Evolutionary conservation across 768 basidiomycete species (phyloP).

Genomic region (Suillus brevipes): DNA sequence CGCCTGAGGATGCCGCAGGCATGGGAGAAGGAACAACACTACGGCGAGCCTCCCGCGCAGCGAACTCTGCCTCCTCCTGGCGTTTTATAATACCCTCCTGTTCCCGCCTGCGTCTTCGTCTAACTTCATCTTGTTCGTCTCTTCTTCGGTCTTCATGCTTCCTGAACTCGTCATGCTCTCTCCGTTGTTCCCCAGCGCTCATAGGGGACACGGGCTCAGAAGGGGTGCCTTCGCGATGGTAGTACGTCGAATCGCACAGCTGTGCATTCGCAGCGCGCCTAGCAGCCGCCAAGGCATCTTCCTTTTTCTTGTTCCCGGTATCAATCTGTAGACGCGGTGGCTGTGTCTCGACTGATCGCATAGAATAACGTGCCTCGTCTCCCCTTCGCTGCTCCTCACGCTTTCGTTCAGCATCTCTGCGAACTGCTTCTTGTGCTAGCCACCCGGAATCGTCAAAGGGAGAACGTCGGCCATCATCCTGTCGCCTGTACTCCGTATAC

Average conservation of each 20-base stretch:
- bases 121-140: conserved; percentile 48
- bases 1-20: conserved; percentile 30
- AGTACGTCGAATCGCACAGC: conserved; percentile 21
- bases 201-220: conserved; percentile 30
- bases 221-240: conserved; percentile 18
- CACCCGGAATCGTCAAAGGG: conserved; percentile 34
- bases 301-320: conserved; percentile 32
- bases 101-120: conserved; percentile 48
- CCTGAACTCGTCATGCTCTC: conserved; percentile 33
- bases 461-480: conserved; percentile 21
- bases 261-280: conserved; percentile 28
- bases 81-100: conserved; percentile 57
- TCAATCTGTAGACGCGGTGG: conserved; percentile 30
- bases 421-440: conserved; percentile 32
- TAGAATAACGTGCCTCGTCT: conserved; percentile 37
- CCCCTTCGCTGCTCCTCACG: conserved; percentile 39
- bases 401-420: conserved; percentile 31
- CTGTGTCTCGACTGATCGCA: conserved; percentile 14
- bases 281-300: conserved; percentile 27
- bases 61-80: conserved; percentile 60
- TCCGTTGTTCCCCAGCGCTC: conserved; percentile 28
- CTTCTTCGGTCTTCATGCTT: conserved; percentile 45
- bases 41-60: conserved; percentile 45
- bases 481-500: conserved; percentile 25
- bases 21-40: conserved; percentile 30